These are phyloP conservation scores for Backusella sp. DNA, from an alignment of 192 early-diverging fungal species.

Conservation along the genomic window DNA sequence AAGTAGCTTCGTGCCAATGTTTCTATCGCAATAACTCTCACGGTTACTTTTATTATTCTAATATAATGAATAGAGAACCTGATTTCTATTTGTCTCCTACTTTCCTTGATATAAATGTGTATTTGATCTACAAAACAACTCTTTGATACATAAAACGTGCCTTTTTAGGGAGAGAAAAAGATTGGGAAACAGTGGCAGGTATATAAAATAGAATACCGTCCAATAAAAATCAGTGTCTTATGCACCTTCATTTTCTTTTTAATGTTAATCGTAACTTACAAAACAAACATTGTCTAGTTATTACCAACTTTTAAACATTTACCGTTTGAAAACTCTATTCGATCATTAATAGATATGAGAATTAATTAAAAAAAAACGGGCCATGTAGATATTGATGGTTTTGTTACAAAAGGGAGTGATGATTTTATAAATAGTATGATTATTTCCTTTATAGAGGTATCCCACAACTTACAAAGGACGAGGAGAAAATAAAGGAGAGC, in stretches of 20 bases:
- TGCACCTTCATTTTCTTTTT: background rate
- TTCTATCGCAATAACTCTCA: background rate
- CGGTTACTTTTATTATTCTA: background rate
- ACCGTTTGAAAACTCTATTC: background rate
- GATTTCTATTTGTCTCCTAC: background rate
- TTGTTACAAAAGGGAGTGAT: background rate
- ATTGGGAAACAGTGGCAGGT: background rate
- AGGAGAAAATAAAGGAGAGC: background rate
- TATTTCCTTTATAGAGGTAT: background rate
- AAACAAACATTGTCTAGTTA: background rate
- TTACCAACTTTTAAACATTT: background rate
- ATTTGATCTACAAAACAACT: background rate
- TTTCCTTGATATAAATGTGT: background rate
- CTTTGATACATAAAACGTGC: background rate
- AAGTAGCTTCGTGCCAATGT: background rate
- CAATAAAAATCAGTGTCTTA: background rate
- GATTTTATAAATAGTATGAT: background rate
- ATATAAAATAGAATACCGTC: background rate
- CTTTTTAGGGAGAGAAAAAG: background rate
- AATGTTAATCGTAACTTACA: background rate
- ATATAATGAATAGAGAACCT: background rate
- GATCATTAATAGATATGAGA: background rate
- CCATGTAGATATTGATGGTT: background rate
- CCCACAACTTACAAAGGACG: background rate
- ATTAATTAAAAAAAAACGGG: background rate